phyloP scores from a whole-genome alignment of 2,329 filamentous ascomycete genomes.

The Escovopsis sp. region DNA sequence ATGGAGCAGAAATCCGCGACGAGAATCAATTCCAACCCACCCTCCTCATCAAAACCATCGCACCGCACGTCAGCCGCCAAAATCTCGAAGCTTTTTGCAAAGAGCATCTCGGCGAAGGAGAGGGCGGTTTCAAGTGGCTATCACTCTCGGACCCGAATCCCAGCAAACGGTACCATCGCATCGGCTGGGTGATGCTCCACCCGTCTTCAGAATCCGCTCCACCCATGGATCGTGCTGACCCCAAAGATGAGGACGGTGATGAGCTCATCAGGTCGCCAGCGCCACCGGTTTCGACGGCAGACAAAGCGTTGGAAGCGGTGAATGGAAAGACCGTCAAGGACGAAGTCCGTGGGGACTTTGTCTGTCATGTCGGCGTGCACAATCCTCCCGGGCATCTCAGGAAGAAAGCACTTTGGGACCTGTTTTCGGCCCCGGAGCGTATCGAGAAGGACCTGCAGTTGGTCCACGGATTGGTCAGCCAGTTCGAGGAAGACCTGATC shows the following conservation, averaged over 20 bases:
- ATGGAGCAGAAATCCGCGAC: slow-evolving; percentile 75
- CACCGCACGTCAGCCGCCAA: slow-evolving; percentile 83
- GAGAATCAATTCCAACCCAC: slow-evolving; percentile 82
- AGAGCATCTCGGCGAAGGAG: slow-evolving; percentile 79
- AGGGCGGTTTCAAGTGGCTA: slow-evolving; percentile 89
- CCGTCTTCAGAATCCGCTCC: slow-evolving; percentile 53
- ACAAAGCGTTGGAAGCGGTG: slow-evolving; percentile 83
- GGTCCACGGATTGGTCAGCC: slow-evolving; percentile 66
- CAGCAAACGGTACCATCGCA: slow-evolving; percentile 90
- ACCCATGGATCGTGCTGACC: slow-evolving; percentile 56
- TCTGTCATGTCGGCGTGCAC: slow-evolving; percentile 92
- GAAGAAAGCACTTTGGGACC: slow-evolving; percentile 93
- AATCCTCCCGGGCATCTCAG: slow-evolving; percentile 72
- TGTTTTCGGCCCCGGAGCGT: slow-evolving; percentile 88
- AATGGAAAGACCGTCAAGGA: slow-evolving; percentile 97
- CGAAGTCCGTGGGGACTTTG: slow-evolving; percentile 85
- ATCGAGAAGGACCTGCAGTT: slow-evolving; percentile 81
- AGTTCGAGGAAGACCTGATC: slow-evolving; percentile 48
- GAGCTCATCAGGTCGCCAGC: slow-evolving; percentile 39
- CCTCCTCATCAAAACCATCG: slow-evolving; percentile 93
- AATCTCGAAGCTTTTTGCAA: slow-evolving; percentile 93
- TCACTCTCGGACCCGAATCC: slow-evolving; percentile 95
- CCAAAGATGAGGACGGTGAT: slow-evolving; percentile 53
- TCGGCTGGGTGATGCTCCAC: slow-evolving; percentile 96
- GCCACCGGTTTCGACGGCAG: slow-evolving; percentile 46